Conservation (phyloP, 148 eudicot genomes). For the Chenopodium formosanum region DNA sequence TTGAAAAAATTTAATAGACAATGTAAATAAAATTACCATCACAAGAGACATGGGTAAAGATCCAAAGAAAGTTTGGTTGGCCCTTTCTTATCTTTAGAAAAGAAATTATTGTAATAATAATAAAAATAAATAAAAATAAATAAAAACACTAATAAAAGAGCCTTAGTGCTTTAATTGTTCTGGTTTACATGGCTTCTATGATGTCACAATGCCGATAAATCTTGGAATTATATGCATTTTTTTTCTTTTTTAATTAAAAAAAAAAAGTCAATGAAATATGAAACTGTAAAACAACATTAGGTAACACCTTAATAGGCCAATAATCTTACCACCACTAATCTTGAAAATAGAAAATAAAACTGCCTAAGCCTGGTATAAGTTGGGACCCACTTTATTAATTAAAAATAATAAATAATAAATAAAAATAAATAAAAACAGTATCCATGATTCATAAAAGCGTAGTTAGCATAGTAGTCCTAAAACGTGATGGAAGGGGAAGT, state of each 20-base stretch:
- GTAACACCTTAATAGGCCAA: slow-evolving; percentile 1
- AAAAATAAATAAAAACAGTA: background rate
- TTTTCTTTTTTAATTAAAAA: too few species aligned
- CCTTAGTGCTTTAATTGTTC: too few species aligned
- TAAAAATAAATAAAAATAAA: too few species aligned
- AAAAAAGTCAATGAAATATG: slow-evolving; percentile 8
- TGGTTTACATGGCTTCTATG: background rate
- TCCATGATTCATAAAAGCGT: background rate
- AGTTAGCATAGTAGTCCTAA: background rate
- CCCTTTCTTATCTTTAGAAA: background rate
- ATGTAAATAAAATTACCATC: background rate
- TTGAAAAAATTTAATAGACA: too few species aligned
- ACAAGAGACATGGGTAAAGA: background rate
- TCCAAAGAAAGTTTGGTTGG: background rate
- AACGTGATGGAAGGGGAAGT: slow-evolving; percentile 1
- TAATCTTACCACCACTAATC: slow-evolving; percentile 3
- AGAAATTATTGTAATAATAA: too few species aligned
- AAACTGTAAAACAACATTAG: background rate
- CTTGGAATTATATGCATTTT: background rate
- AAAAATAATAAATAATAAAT: background rate
- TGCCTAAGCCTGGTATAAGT: background rate
- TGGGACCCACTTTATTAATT: slow-evolving; percentile 1
- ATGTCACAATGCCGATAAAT: background rate
- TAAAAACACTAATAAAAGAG: background rate
- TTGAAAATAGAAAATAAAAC: background rate